Conservation (phyloP, 139 green algal genomes). For the Coelastrella sp. region DNA sequence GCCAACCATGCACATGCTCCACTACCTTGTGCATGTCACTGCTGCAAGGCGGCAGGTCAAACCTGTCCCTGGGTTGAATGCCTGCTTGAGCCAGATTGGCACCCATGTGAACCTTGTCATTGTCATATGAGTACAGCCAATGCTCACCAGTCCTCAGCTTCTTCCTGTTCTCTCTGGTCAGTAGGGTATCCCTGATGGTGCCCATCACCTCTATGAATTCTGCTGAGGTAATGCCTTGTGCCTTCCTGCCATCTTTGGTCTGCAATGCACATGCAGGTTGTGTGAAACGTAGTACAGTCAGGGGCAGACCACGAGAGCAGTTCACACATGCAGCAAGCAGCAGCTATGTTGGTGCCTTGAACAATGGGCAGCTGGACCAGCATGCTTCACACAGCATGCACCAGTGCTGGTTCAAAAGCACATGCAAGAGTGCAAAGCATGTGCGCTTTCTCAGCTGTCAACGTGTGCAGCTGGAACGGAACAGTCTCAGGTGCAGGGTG, state of each 20-base stretch:
- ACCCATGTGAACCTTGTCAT: slow-evolving; percentile 17
- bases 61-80: not conserved
- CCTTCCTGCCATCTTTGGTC: not conserved
- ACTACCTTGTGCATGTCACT: slow-evolving; percentile 29
- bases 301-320: not conserved
- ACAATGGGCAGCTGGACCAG: not conserved
- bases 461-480: not conserved
- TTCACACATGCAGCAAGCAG: not conserved
- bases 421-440: not conserved
- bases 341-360: not conserved
- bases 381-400: not conserved
- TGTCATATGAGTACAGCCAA: slow-evolving; percentile 1
- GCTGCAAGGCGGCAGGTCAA: not conserved
- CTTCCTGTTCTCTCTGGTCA: not conserved
- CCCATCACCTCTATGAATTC: not conserved
- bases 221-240: not conserved
- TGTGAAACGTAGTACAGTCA: not conserved
- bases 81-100: not conserved
- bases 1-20: slow-evolving; percentile 5
- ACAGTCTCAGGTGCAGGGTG: not conserved
- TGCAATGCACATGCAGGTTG: not conserved
- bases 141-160: not conserved
- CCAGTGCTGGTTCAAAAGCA: not conserved
- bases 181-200: not conserved
- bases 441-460: not conserved